These are phyloP conservation scores for Psilocybe azurescens DNA, from an alignment of 768 basidiomycete species.

Conservation along the genomic window DNA sequence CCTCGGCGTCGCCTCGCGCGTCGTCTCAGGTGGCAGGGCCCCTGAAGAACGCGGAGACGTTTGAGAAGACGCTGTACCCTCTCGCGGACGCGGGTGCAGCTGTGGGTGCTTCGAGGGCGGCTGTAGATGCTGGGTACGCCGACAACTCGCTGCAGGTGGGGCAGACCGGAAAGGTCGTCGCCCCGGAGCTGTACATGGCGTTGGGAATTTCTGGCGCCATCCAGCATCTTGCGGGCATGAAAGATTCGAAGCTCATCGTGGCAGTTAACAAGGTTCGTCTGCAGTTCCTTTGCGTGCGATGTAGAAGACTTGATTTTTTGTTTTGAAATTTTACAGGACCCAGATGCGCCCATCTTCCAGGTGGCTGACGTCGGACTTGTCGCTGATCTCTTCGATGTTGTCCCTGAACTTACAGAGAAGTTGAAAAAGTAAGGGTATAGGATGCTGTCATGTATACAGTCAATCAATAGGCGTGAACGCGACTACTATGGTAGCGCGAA, in stretches of 20 bases:
- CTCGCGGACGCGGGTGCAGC: conserved; percentile 95
- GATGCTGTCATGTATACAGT: neutral
- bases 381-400: conserved; percentile 90
- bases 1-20: conserved; percentile 82
- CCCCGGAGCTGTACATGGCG: conserved; percentile 95
- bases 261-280: conserved; percentile 90
- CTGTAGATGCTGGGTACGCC: conserved; percentile 97
- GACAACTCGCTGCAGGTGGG: conserved; percentile 99
- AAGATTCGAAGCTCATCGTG: conserved; percentile 97
- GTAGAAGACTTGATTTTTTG: conserved; percentile 8
- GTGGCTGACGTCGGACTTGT: conserved; percentile 96
- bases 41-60: conserved; percentile 94
- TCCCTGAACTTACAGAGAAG: conserved; percentile 91
- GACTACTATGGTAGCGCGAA: too few species aligned
- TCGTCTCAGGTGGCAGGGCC: conserved; percentile 97
- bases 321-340: conserved; percentile 58
- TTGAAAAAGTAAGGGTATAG: conserved; percentile 52
- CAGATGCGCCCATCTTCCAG: conserved; percentile 99
- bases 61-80: conserved; percentile 83
- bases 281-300: neutral
- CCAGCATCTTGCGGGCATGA: conserved; percentile 99
- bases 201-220: conserved; percentile 98
- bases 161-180: conserved; percentile 98
- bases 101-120: conserved; percentile 97
- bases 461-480: neutral